Evolutionary conservation across 2,329 filamentous ascomycete species (phyloP), one percentile per base, ranked within the genome.

Genomic region (Juglanconis oblonga): DNA sequence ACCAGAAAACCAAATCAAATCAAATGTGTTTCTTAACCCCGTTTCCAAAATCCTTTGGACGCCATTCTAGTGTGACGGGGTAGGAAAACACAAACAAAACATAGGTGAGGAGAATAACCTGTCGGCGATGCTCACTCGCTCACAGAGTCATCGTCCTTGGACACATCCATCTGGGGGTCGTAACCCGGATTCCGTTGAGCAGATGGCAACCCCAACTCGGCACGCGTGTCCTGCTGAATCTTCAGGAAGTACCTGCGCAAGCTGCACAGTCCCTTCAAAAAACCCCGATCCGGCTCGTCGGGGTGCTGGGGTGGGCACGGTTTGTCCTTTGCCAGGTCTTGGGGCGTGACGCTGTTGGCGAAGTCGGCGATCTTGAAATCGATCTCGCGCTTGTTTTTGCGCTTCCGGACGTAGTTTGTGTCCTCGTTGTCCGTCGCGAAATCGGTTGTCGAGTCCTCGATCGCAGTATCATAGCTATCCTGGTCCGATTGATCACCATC

Each of bases 321-420:
- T 68, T 81, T 82, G 63, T 82, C 80, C 55, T 77, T 75, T 61
- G 85, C 80, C 10, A 87, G 75, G 68, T 97, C 92, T 65, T 95
- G 89, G 4, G 91, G 90, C 1, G 93, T 98, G 40, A 98, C 88
- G 70, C 94, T 97, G 72, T 99, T 99, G 64, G 95, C 95, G 77
- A 99, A 99, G 74, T 99, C 95, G 59, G 97, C 94, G 73, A 99
- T 96, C 75, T 97, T 97, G 76, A 99, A 87, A 73, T 97, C 91
- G 70, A 96, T 93, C 65, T 87, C 82, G 51, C 79, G 78, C 62
- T 78, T 79, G 63, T 79, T 84, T 69, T 71, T 81, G 69, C 74
- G 78, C 71, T 64, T 77, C 69, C 72, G 82, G 71, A 54, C 71
- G 44, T 57, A 58, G 31, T 31, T 61, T 3, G 49, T 59, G 56